Evolutionary conservation across 768 basidiomycete genomes (phyloP).

Genomic region (Collybia sordida): DNA sequence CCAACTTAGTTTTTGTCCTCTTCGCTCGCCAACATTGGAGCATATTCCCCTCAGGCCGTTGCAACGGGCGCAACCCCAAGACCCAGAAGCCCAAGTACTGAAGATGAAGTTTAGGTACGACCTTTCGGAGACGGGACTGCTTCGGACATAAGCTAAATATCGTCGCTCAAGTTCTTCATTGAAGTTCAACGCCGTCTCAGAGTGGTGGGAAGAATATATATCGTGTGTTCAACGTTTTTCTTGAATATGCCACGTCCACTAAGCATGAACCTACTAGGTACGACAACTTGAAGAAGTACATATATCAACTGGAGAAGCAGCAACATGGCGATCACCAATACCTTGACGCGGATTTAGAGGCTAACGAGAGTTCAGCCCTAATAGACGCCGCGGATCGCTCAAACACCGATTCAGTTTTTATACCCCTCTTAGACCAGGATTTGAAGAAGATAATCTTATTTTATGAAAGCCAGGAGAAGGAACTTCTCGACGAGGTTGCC

Average conservation of each 20-base stretch:
- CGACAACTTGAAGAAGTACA: conserved; percentile 78
- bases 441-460: conserved; percentile 78
- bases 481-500: conserved; percentile 60
- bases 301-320: conserved; percentile 84
- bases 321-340: conserved; percentile 45
- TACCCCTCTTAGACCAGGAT: conserved; percentile 78
- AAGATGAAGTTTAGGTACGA: conserved; percentile 65
- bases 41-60: conserved; percentile 37
- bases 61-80: conserved; percentile 15
- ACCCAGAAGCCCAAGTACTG: conserved; percentile 19
- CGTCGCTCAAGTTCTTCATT: conserved; percentile 61
- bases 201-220: conserved; percentile 94
- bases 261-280: conserved; percentile 48
- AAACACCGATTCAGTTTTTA: conserved; percentile 60
- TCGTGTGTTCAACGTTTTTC: conserved; percentile 48
- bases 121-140: not conserved
- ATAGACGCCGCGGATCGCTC: conserved; percentile 37
- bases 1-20: not conserved
- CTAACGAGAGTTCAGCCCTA: conserved; percentile 59
- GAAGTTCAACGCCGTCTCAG: conserved; percentile 88
- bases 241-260: not conserved
- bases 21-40: conserved; percentile 26
- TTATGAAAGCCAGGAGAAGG: conserved; percentile 75
- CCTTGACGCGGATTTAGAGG: conserved; percentile 53
- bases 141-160: not conserved